Base-by-base conservation (phyloP, 1,284 basidiomycete species). In the Baeospora myosura region DNA sequence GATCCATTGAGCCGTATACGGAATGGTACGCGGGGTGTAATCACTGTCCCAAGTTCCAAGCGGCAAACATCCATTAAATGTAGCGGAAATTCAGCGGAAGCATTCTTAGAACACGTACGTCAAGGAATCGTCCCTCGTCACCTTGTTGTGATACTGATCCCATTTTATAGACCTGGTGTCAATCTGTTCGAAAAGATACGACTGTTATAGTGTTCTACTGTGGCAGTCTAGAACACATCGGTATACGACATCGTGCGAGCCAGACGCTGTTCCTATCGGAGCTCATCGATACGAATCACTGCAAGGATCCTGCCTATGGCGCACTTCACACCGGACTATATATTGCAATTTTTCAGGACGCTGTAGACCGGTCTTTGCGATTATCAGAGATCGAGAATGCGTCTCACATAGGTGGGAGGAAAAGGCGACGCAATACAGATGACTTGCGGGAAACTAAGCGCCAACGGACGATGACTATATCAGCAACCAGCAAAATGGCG, bases 151-250 rank as follows among this genome's bases (percentile, higher is more conserved):
- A n/a, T 28, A 14, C n/a, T 35, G 4, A 7, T 14, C 4, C 4
- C 4, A 4, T 35, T 16, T 35, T 2, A 11, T 11, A 43, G 42
- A 37, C 42, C 3, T 43, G 42, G 42, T 23, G 10, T 5, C 38
- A 39, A 11, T 23, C 42, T 22, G 33, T 43, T 16, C 20, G 17
- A 5, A 14, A 16, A 8, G 42, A 43, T 29, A 28, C 42, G 6
- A 43, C 42, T 6, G 17, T 29, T 12, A 43, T 43, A 8, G 1
- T 43, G 16, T 40, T 43, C 24, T 25, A 43, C 21, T 43, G 42
- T 14, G 42, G 42, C 11, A 32, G 16, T 10, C 14, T 29, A 14
- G 25, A 40, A 20, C 8, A 26, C 14, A 38, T 43, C n/a, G 42
- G 36, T 5, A 31, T 43, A 17, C 36, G 42, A 22, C 42, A 39